Conservation (phyloP, 495 filamentous ascomycete genomes). For the Tetracladium setigerum region DNA sequence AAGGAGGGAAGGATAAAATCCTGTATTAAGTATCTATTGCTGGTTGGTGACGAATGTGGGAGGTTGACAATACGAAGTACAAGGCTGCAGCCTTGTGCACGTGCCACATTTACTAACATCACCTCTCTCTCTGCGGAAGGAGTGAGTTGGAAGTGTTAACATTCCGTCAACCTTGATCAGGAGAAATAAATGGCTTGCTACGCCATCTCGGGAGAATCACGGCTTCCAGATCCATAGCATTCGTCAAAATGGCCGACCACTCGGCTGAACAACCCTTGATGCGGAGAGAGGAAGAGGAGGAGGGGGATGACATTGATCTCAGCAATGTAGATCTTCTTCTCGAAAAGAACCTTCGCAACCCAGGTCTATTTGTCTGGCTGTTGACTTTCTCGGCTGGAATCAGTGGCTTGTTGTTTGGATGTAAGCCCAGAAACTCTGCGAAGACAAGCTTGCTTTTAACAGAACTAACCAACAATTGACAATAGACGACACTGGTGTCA, state of each 20-base stretch:
- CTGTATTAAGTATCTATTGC: too few species aligned
- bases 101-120: too few species aligned
- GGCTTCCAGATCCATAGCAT: conserved; percentile 12
- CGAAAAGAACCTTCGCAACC: conserved; percentile 20
- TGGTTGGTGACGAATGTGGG: too few species aligned
- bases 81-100: too few species aligned
- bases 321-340: conserved; percentile 17
- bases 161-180: too few species aligned
- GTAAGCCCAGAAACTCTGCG: conserved; percentile 41
- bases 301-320: conserved; percentile 9
- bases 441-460: not conserved
- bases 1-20: too few species aligned
- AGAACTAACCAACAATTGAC: not conserved
- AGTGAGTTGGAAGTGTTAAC: too few species aligned
- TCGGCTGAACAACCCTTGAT: conserved; percentile 18
- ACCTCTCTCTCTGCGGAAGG: too few species aligned
- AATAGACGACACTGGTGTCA: conserved; percentile 78
- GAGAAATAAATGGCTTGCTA: too few species aligned
- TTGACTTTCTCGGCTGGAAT: conserved; percentile 77
- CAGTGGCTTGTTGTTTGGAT: conserved; percentile 82
- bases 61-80: too few species aligned
- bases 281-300: conserved; percentile 5
- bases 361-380: conserved; percentile 53
- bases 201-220: not conserved
- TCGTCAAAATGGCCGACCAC: conserved; percentile 14